phyloP scores from a whole-genome alignment of 257 asterid genomes.

The Solanum corneliomulleri region DNA sequence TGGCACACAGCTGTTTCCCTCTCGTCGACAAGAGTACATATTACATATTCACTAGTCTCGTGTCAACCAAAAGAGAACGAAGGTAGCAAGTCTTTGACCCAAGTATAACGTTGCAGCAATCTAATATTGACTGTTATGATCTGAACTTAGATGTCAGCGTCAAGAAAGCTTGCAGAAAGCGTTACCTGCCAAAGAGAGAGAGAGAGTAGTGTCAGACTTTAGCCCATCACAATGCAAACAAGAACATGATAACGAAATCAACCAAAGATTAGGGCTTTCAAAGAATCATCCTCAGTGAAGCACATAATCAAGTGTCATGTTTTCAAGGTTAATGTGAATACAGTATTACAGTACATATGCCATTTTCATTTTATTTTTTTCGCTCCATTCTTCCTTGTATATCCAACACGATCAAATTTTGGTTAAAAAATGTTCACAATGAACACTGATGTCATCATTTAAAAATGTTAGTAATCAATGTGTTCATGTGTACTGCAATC shows the following conservation, averaged over 20 bases:
- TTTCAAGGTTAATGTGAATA: neutral
- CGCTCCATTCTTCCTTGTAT: neutral
- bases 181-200: conserved; percentile 40
- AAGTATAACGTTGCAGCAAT: neutral
- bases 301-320: neutral
- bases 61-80: neutral
- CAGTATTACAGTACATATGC: neutral
- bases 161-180: conserved; percentile 54
- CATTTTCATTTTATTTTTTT: neutral
- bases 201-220: neutral
- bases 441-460: neutral
- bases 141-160: conserved; percentile 32
- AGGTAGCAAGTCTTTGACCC: neutral
- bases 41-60: neutral
- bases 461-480: neutral
- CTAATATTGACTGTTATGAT: neutral
- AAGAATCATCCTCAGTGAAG: neutral
- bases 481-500: neutral
- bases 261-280: neutral
- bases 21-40: neutral
- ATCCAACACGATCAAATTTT: neutral
- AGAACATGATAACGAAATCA: neutral
- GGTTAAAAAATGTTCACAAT: neutral
- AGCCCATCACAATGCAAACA: neutral
- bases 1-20: neutral